Evolutionary conservation across 2,329 filamentous ascomycete species (phyloP).

Genomic region (Gliomastix tumulicola): DNA sequence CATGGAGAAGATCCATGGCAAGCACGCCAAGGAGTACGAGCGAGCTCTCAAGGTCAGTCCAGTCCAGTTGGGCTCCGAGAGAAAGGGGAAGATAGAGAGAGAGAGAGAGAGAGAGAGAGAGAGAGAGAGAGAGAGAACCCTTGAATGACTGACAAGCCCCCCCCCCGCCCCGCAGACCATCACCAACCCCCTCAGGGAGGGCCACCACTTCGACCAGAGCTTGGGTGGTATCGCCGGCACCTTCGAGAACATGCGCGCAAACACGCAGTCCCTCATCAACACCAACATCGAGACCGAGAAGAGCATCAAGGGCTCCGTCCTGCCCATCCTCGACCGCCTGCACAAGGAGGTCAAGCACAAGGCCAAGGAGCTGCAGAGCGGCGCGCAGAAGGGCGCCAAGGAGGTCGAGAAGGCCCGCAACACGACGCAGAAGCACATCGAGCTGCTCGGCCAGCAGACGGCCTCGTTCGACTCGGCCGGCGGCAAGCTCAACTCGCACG

Average conservation of each 20-base stretch:
- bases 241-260: slow-evolving; percentile 89
- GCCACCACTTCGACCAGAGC: slow-evolving; percentile 86
- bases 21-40: slow-evolving; percentile 90
- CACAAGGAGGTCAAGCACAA: slow-evolving; percentile 98
- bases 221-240: slow-evolving; percentile 82
- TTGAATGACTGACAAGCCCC: no score
- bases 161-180: no score
- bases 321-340: slow-evolving; percentile 83
- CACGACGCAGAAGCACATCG: slow-evolving; percentile 89
- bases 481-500: slow-evolving; percentile 59
- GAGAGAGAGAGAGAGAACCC: no score
- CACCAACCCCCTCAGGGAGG: slow-evolving; percentile 77
- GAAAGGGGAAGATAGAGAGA: no score
- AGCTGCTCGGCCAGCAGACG: slow-evolving; percentile 81
- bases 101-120: no score
- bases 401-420: slow-evolving; percentile 84
- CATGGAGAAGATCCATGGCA: slow-evolving; percentile 79
- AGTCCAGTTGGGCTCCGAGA: slow-evolving; percentile 5
- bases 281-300: slow-evolving; percentile 88
- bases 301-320: slow-evolving; percentile 75
- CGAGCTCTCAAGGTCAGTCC: slow-evolving; percentile 70
- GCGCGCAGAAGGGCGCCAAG: slow-evolving; percentile 79
- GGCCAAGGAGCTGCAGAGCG: slow-evolving; percentile 77
- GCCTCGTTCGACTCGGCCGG: slow-evolving; percentile 72
- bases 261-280: slow-evolving; percentile 87